phyloP scores from a whole-genome alignment of 164 flowering plant species.

The Tinospora cordifolia region DNA sequence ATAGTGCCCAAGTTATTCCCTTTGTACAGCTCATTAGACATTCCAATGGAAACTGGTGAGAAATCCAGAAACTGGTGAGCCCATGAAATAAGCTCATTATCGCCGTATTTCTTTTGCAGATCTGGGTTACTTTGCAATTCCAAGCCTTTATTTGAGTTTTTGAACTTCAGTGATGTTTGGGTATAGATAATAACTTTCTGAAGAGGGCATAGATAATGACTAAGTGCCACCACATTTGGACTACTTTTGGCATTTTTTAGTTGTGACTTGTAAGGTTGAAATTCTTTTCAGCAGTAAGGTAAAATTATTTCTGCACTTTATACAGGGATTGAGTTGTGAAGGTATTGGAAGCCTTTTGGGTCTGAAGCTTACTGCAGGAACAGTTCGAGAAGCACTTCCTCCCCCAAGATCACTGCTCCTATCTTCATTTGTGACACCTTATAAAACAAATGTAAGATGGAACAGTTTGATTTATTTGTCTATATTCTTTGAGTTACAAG shows the following conservation, averaged over 20 bases:
- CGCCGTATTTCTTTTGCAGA: not conserved
- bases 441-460: too few relatives aligned
- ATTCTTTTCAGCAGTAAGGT: too few relatives aligned
- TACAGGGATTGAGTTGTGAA: slow-evolving; percentile 47
- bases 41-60: not conserved
- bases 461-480: slow-evolving; percentile 2
- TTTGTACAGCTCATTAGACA: not conserved
- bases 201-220: too few relatives aligned
- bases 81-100: not conserved
- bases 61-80: not conserved
- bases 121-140: not conserved
- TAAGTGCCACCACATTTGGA: too few relatives aligned
- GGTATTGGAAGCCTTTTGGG: slow-evolving; percentile 62
- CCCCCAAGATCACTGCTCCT: slow-evolving; percentile 63
- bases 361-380: slow-evolving; percentile 52
- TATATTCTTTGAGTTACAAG: not conserved
- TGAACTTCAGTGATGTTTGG: not conserved
- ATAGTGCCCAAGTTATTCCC: too few relatives aligned
- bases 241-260: too few relatives aligned
- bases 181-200: too few relatives aligned
- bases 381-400: slow-evolving; percentile 52
- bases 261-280: too few relatives aligned
- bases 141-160: not conserved
- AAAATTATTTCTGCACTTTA: not conserved
- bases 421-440: too few relatives aligned